A percentile compares a stretch with the other conserved stretches of the same genome.
phyloP scores from a whole-genome alignment of 108 stramenopile species.

The Fistulifera pelliculosa region DNA sequence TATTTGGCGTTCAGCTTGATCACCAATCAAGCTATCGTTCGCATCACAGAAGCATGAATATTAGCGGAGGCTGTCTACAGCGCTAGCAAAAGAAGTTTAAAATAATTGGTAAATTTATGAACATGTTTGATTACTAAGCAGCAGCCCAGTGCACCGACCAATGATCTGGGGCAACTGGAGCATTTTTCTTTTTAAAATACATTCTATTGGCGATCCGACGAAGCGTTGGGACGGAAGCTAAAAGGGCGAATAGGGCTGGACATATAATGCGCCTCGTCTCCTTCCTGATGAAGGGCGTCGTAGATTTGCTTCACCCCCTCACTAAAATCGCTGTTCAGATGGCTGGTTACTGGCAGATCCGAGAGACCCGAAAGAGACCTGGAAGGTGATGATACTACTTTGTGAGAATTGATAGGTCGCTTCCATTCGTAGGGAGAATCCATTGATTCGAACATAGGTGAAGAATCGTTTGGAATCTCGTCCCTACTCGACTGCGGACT shows the following conservation, averaged over 20 bases:
- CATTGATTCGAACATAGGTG: not conserved
- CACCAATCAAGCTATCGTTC: conserved; percentile 76
- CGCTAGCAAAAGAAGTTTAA: no score
- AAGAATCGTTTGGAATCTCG: conserved; percentile 1
- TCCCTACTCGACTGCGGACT: not conserved
- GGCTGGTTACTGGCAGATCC: not conserved
- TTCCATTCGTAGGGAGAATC: not conserved
- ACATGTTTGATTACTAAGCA: no score
- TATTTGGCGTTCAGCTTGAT: conserved; percentile 76
- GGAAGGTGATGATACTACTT: no score
- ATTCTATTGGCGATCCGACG: no score
- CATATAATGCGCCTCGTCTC: not conserved
- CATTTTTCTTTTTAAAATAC: no score
- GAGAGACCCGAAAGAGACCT: conserved; percentile 3
- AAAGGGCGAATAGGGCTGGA: no score
- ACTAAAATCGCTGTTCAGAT: conserved; percentile 10
- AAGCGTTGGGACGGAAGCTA: no score
- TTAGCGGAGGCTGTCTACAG: not conserved
- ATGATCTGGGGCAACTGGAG: no score
- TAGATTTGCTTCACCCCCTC: conserved; percentile 18
- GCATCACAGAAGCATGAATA: conserved; percentile 36
- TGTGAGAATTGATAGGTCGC: conserved; percentile 3
- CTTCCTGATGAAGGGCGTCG: conserved; percentile 16
- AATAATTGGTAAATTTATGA: no score
- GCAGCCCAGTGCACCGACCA: no score